These are phyloP conservation scores for Apostasia shenzhenica DNA, from an alignment of 106 monocot genomes.

Conservation along the genomic window DNA sequence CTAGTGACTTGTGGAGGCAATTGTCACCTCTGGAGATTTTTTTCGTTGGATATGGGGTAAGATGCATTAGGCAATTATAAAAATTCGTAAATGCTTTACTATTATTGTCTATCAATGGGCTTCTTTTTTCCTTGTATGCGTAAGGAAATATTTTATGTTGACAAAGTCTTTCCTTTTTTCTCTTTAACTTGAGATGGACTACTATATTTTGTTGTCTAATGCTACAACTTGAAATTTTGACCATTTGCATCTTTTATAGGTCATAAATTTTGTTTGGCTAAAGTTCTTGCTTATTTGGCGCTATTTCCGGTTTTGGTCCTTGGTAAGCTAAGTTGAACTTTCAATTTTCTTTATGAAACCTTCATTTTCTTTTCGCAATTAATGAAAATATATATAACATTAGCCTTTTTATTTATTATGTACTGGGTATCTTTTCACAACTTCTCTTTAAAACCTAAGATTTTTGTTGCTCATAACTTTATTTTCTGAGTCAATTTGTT, in stretches of 20 bases:
- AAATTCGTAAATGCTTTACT: neutral
- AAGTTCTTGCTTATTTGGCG: constrained; percentile 98
- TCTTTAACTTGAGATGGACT: no score
- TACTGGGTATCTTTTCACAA: no score
- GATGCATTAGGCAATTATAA: neutral
- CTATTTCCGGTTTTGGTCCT: constrained; percentile 91
- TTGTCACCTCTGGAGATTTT: constrained; percentile 87
- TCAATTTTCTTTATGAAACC: neutral
- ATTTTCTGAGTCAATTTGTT: neutral
- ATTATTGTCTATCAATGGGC: neutral
- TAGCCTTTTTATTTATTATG: no score
- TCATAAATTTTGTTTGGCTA: constrained; percentile 96
- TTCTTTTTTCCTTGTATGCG: neutral
- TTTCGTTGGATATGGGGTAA: constrained; percentile 92
- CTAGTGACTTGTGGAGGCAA: constrained; percentile 74
- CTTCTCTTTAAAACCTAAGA: neutral
- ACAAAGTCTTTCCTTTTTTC: no score
- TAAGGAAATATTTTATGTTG: no score
- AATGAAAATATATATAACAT: no score
- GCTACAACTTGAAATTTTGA: no score
- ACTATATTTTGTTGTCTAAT: no score
- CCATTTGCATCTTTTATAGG: constrained; percentile 30
- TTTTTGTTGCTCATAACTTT: neutral
- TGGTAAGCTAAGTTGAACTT: constrained; percentile 41
- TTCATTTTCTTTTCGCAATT: neutral